Evolutionary conservation across 2,329 filamentous ascomycete species (phyloP).

Genomic region (Cladophialophora bantiana): DNA sequence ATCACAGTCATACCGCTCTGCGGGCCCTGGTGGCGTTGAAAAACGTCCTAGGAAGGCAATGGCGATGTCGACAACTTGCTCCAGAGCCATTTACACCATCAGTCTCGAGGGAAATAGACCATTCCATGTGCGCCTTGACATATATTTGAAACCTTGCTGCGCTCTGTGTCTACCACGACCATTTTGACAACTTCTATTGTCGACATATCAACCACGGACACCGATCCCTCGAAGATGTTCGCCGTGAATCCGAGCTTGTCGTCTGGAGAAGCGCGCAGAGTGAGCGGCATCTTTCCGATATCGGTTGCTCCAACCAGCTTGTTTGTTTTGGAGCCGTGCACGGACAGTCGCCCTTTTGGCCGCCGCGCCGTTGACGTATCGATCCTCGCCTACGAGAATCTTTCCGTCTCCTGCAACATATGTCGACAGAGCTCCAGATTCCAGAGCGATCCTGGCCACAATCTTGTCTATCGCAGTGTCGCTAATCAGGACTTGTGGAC

Average conservation of each 20-base stretch:
- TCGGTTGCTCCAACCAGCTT: background rate
- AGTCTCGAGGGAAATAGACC: slow-evolving; percentile 2
- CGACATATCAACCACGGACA: slow-evolving; percentile 5
- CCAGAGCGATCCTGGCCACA: background rate
- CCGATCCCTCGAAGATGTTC: slow-evolving; percentile 2
- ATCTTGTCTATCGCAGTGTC: slow-evolving; percentile 13
- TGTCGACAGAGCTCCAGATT: background rate
- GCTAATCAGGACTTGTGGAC: slow-evolving; percentile 6
- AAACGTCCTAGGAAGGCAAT: background rate
- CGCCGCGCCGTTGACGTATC: background rate
- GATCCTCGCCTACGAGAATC: slow-evolving; percentile 6
- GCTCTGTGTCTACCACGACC: slow-evolving; percentile 11
- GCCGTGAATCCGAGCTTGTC: slow-evolving; percentile 10
- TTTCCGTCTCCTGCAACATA: slow-evolving; percentile 4
- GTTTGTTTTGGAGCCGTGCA: background rate
- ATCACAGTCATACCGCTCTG: too few species aligned
- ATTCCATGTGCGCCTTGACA: slow-evolving; percentile 14
- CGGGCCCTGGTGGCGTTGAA: too few species aligned
- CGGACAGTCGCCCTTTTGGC: background rate
- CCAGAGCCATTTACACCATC: background rate
- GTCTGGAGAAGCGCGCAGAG: background rate
- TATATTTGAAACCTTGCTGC: slow-evolving; percentile 1
- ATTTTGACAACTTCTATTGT: background rate
- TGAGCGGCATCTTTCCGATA: slow-evolving; percentile 6
- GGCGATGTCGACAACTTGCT: background rate